Evolutionary conservation across 768 basidiomycete species (phyloP).

Genomic region (Mycena olivaceomarginata): DNA sequence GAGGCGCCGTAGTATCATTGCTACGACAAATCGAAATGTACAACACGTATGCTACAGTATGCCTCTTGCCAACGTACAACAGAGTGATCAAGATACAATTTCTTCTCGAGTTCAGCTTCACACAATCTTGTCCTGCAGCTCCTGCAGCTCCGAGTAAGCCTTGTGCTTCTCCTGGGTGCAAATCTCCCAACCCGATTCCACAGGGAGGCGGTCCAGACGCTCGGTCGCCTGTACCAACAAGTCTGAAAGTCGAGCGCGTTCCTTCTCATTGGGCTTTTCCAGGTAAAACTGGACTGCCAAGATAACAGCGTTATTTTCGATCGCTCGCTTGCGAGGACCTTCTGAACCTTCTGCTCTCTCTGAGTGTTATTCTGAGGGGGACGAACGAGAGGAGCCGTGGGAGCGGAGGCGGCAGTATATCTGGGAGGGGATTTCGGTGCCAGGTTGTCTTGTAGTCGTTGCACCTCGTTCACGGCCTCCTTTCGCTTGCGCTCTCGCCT

Average conservation of each 20-base stretch:
- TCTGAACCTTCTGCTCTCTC: not conserved
- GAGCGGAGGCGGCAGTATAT: not conserved
- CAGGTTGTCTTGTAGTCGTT: slow-evolving; percentile 15
- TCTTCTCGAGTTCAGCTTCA: not conserved
- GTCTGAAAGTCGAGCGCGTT: slow-evolving; percentile 31
- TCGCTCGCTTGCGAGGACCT: slow-evolving; percentile 12
- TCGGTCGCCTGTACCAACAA: slow-evolving; percentile 28
- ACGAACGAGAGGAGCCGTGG: not conserved
- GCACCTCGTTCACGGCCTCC: slow-evolving; percentile 25
- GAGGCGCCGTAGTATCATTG: slow-evolving; percentile 62
- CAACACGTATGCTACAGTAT: not conserved
- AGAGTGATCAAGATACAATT: slow-evolving; percentile 18
- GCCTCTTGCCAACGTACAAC: not conserved
- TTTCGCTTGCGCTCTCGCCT: slow-evolving; percentile 17
- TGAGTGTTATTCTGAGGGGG: not conserved
- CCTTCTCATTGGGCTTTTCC: slow-evolving; percentile 25
- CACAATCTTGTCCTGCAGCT: slow-evolving; percentile 67
- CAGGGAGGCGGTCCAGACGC: slow-evolving; percentile 86
- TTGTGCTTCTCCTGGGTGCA: slow-evolving; percentile 22
- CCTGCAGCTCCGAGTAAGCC: slow-evolving; percentile 61
- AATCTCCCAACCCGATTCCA: slow-evolving; percentile 62
- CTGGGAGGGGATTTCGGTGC: not conserved
- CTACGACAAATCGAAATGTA: not conserved
- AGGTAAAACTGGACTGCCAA: slow-evolving; percentile 17
- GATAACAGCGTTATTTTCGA: slow-evolving; percentile 16